Conservation (phyloP, 2,329 filamentous ascomycete genomes). For the Eutypa lata region DNA sequence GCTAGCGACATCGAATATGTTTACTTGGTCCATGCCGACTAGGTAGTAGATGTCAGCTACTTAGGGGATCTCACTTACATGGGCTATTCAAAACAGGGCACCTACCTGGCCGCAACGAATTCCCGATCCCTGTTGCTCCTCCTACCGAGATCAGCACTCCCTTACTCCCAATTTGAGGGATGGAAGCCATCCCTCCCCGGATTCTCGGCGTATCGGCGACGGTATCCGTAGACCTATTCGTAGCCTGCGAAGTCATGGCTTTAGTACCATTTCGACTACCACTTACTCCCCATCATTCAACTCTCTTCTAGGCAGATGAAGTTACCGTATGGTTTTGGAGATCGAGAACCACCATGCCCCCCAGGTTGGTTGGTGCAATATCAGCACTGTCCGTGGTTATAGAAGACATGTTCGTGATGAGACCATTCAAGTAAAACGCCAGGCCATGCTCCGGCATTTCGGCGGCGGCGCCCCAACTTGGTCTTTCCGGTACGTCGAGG, state of each 20-base stretch:
- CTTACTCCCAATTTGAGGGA: slow-evolving; percentile 30
- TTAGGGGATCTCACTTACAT: too few species aligned
- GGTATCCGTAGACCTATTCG: slow-evolving; percentile 34
- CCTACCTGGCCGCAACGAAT: slow-evolving; percentile 6
- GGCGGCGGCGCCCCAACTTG: slow-evolving; percentile 5
- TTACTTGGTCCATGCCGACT: slow-evolving; percentile 29
- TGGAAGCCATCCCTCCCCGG: slow-evolving; percentile 34
- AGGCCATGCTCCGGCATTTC: slow-evolving; percentile 3
- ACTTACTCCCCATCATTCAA: too few species aligned
- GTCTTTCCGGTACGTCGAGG: slow-evolving; percentile 1
- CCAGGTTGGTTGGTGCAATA: slow-evolving; percentile 14
- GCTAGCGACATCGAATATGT: slow-evolving; percentile 36
- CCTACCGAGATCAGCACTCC: slow-evolving; percentile 37
- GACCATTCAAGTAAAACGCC: slow-evolving; percentile 17
- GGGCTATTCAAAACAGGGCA: too few species aligned
- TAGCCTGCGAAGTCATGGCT: slow-evolving; percentile 11
- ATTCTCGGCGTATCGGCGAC: slow-evolving; percentile 30
- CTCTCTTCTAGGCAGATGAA: too few species aligned
- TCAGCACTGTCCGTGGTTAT: slow-evolving; percentile 1
- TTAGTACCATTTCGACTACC: neutral
- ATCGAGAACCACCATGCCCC: slow-evolving; percentile 39
- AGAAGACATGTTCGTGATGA: slow-evolving; percentile 10
- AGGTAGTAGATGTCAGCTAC: too few species aligned
- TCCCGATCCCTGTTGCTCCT: slow-evolving; percentile 23
- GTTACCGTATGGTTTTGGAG: slow-evolving; percentile 24